Conservation (phyloP, 2,329 filamentous ascomycete species). For the Penicillium sp. region DNA sequence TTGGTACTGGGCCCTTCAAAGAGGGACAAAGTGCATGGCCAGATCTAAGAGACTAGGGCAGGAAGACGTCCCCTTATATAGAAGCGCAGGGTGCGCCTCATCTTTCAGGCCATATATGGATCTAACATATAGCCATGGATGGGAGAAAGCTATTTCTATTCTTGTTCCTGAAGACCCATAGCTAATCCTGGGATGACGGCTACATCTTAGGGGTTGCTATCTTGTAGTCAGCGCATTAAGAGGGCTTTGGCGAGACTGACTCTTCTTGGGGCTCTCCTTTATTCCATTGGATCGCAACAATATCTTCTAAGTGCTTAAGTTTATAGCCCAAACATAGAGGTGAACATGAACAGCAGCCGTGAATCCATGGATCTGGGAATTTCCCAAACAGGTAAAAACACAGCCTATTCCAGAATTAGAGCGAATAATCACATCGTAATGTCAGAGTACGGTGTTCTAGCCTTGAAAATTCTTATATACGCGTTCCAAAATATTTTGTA, state of each 20-base stretch:
- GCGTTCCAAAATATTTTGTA: background rate
- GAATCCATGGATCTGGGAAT: background rate
- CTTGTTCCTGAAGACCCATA: background rate
- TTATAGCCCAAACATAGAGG: background rate
- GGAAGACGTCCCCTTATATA: background rate
- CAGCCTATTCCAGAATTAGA: background rate
- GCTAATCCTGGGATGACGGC: background rate
- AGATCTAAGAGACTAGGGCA: background rate
- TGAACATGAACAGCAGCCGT: background rate
- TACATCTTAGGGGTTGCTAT: background rate
- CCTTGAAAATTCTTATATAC: background rate
- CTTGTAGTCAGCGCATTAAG: background rate
- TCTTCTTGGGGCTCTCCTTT: background rate
- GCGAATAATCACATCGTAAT: conserved; percentile 9
- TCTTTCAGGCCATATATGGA: background rate
- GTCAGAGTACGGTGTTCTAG: background rate
- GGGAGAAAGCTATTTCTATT: background rate
- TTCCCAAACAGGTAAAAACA: background rate
- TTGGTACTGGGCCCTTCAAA: background rate
- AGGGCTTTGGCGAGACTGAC: background rate
- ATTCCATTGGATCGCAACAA: background rate
- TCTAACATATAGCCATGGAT: background rate
- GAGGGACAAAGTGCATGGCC: background rate
- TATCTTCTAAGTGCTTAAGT: background rate
- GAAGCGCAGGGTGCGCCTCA: background rate